Base-by-base conservation (phyloP, 257 asterid species). In the Ajuga chamaepitys region DNA sequence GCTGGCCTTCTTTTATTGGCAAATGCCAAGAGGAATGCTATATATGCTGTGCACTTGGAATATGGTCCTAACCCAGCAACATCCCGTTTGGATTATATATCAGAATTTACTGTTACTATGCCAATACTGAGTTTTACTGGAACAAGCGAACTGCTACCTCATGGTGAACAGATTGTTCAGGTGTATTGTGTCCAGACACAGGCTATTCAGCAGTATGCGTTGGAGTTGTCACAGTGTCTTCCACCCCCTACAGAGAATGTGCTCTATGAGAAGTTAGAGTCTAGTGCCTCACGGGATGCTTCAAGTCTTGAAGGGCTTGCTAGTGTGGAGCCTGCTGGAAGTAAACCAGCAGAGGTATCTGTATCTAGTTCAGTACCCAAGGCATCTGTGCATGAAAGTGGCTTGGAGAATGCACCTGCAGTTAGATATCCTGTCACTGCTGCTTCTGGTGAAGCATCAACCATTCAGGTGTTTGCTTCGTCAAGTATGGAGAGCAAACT, bases 71-170 rank as follows among this genome's bases (percentile, higher is more conserved):
- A 81, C 73, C 99, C 99, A 1, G 91, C 82, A 44, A 77, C 96
- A 56, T 82, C 93, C 50, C 82, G 84, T 72, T 78, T 94, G 90
- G 96, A 90, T 75, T 90, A 90, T 74, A 80, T 94, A 64, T 82
- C 98, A 14, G 99, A 87, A 70, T 94, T 90, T 60, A 88, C 96
- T 4, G 99, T 94, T 45, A 86, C 96, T 32, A 89, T 94, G 96
- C 99, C 98, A 45, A 90, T 94, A 66, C 85, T 94, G 70, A 94
- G 99, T 79, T 90, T 94, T 78, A 94, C 97, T 0, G 99, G 98
- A 74, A 88, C 95, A 2, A 86, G 96, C 62, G 91, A 85, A 54
- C 21, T 78, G 56, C 82, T 85, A 45, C 93, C 95, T 67, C 85
- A 90, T 71, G 96, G 95, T 30, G 96, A 94, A 58, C 96, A 86